Percentiles rank a stretch among this genome's conserved stretches.
Evolutionary conservation across 2,329 filamentous ascomycete genomes (phyloP).

Genomic region (Nothopassalora personata): DNA sequence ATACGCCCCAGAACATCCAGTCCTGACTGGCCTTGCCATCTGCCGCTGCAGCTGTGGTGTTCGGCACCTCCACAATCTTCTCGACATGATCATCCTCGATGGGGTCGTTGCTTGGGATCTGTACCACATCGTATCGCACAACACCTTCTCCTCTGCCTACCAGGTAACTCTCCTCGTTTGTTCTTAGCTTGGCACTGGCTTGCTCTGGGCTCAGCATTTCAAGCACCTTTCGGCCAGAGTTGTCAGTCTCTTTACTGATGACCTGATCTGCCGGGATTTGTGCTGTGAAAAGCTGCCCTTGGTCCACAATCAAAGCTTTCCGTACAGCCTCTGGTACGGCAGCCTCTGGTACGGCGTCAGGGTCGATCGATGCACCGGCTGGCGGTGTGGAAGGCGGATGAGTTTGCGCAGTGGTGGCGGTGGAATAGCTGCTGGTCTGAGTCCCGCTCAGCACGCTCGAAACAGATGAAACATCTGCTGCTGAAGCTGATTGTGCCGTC

Average conservation of each 20-base stretch:
- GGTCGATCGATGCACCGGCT: constrained; percentile 16
- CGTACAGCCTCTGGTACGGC: constrained; percentile 51
- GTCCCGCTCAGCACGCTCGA: constrained; percentile 16
- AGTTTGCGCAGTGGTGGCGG: constrained; percentile 19
- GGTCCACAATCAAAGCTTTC: constrained; percentile 76
- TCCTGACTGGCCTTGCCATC: constrained; percentile 61
- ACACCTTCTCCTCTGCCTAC: constrained; percentile 87
- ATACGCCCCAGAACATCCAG: constrained; percentile 99
- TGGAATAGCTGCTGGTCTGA: constrained; percentile 33
- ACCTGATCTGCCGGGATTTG: constrained; percentile 80
- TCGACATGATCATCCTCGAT: constrained; percentile 98
- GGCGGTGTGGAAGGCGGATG: constrained; percentile 10
- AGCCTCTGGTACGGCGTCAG: constrained; percentile 48
- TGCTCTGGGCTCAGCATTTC: constrained; percentile 97
- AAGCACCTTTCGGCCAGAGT: constrained; percentile 76
- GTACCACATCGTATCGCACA: constrained; percentile 88
- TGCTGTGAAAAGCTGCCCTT: constrained; percentile 83
- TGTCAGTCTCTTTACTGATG: constrained; percentile 80
- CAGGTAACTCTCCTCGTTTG: constrained; percentile 85
- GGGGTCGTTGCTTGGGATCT: constrained; percentile 91
- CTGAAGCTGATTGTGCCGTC: constrained; percentile 6
- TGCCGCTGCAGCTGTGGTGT: constrained; percentile 51
- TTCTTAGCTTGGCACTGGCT: constrained; percentile 80
- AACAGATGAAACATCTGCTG: constrained; percentile 13
- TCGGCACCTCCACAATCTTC: constrained; percentile 89